Conservation (phyloP, 371 early-diverging fungal species). For the Mucor racemosus region DNA sequence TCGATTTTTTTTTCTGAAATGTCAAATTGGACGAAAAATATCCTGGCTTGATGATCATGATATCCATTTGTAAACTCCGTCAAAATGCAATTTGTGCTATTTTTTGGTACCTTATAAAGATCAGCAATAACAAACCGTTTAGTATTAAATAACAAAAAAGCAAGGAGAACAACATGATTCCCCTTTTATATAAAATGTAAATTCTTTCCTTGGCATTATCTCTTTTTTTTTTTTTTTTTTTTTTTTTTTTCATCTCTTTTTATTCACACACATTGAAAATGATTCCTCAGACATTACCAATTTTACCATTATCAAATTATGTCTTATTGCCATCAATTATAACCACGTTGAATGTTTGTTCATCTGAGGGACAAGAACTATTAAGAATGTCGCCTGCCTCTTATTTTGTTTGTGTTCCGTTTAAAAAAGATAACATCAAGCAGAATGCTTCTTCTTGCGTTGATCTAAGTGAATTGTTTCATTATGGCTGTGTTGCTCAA, state of each 20-base stretch:
- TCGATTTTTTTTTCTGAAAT: too few relatives aligned
- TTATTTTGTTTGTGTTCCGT: slow-evolving; percentile 38
- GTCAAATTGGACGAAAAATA: too few relatives aligned
- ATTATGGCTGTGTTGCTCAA: slow-evolving; percentile 37
- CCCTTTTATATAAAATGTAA: not conserved
- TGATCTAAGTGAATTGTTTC: slow-evolving; percentile 24
- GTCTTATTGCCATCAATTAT: slow-evolving; percentile 42
- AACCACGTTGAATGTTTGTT: slow-evolving; percentile 20
- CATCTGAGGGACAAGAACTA: slow-evolving; percentile 21
- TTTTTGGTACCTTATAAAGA: too few relatives aligned
- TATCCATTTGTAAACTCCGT: too few relatives aligned
- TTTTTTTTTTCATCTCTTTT: not conserved
- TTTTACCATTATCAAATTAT: slow-evolving; percentile 31
- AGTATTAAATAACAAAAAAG: slow-evolving; percentile 9
- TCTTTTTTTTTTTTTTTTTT: not conserved
- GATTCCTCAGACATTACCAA: slow-evolving; percentile 23
- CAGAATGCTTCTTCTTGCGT: not conserved
- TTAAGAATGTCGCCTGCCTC: not conserved
- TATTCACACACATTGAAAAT: not conserved
- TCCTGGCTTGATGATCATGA: too few relatives aligned
- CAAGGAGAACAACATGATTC: not conserved
- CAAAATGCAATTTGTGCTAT: too few relatives aligned
- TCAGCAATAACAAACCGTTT: not conserved
- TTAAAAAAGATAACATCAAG: not conserved
- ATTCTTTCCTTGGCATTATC: not conserved